These are phyloP conservation scores for Beauveria pseudobassiana DNA, from an alignment of 2,329 filamentous ascomycete species.

Conservation along the genomic window DNA sequence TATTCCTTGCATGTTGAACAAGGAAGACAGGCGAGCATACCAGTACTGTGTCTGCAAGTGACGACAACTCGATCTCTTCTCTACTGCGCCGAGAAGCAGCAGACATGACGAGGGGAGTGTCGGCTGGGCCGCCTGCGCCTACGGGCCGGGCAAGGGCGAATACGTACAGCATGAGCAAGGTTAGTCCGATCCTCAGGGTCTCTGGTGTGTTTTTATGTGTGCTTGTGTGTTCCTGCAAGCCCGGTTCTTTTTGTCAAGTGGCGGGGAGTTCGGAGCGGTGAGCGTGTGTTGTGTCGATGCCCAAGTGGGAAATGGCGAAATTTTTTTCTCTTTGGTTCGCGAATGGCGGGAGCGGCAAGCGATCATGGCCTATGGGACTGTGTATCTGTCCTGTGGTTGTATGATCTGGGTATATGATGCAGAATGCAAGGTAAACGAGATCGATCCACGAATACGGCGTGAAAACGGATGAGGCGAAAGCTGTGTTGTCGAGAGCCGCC, in stretches of 20 bases:
- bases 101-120: conserved; percentile 26
- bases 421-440: too few species aligned
- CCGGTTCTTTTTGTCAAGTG: background rate
- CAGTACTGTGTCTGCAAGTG: background rate
- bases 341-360: background rate
- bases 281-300: background rate
- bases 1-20: background rate
- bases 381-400: background rate
- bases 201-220: background rate
- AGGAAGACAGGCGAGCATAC: background rate
- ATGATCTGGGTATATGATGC: background rate
- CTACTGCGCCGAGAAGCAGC: background rate
- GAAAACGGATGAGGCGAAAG: background rate
- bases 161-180: conserved; percentile 36
- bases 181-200: conserved; percentile 17
- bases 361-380: background rate
- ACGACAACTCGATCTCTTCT: background rate
- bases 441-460: background rate
- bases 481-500: background rate
- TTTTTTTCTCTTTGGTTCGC: background rate
- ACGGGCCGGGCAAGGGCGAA: conserved; percentile 26
- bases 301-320: background rate
- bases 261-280: background rate
- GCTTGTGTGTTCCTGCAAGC: background rate
- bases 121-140: conserved; percentile 27